Evolutionary conservation across 139 green algal species (phyloP), one percentile per base, ranked within the genome.

Genomic region (Marvania coccoides): DNA sequence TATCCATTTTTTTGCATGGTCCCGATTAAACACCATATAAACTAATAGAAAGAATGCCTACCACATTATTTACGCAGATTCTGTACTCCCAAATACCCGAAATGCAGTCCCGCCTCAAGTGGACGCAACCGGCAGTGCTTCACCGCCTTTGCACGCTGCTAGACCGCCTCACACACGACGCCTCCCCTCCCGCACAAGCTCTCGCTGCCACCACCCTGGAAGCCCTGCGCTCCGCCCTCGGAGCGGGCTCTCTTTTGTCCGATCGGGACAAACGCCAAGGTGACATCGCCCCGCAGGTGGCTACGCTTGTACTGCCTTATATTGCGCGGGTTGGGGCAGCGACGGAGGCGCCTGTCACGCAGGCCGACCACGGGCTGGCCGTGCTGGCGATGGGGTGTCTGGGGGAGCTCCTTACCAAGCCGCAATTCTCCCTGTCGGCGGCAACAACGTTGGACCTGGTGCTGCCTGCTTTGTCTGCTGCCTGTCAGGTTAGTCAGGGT

Each of bases 71-170:
- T n/a, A n/a, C 42, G 54, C 67, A 74, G 60, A 58, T 68, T 2
- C 59, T 61, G 1, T 74, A 38, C 8, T 14, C 36, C 10, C n/a
- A 24, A 5, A 24, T 74, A 5, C 64, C 64, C 12, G 26, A 23
- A 29, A 64, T 71, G 12, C 64, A 64, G 39, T 7, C 33, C 23
- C 53, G 54, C 0, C 47, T 40, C 10, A 9, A 9, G 2, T 38
- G 64, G 54, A 30, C 64, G 54, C 64, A 63, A 31, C 64, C 54
- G 0, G 39, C 46, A 13, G 64, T 39, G 5, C 23, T 58, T 4
- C 30, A 14, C 39, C 38, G 31, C 14, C 58, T 74, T 29, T 68
- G 57, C 58, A 47, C 42, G 2, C 46, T 74, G 2, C 57, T 74
- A 23, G 55, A 74, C 24, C 6, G 13, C 30, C 24, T 67, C 47